A percentile compares a stretch with the other conserved stretches of the same genome.
Conservation (phyloP, 345 rosid genomes). For the Stellera chamaejasme region DNA sequence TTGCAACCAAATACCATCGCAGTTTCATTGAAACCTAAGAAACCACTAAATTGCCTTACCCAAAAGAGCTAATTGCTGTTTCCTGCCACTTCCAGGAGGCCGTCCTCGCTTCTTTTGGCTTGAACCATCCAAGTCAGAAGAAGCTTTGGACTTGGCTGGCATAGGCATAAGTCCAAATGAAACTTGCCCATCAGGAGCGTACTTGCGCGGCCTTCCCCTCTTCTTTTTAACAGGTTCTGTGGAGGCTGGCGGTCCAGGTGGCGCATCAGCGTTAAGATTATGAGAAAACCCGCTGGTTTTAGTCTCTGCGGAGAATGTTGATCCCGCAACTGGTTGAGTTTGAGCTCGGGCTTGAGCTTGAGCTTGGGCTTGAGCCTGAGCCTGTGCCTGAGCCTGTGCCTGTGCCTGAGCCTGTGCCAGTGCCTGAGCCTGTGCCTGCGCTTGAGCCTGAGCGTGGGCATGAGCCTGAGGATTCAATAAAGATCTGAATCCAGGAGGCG, state of each 20-base stretch:
- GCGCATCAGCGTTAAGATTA: slow-evolving; percentile 41
- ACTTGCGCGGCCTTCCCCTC: slow-evolving; percentile 95
- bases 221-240: slow-evolving; percentile 73
- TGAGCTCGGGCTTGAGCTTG: slow-evolving; percentile 37
- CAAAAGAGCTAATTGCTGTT: slow-evolving; percentile 79
- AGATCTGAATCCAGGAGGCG: slow-evolving; percentile 47
- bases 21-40: slow-evolving; percentile 5
- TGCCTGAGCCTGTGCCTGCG: slow-evolving; percentile 27
- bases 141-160: slow-evolving; percentile 47
- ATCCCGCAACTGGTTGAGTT: slow-evolving; percentile 40
- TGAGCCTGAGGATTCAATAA: slow-evolving; percentile 40
- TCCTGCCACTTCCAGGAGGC: slow-evolving; percentile 98
- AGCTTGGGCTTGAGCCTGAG: slow-evolving; percentile 29
- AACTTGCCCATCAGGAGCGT: slow-evolving; percentile 79
- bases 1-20: not conserved
- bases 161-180: slow-evolving; percentile 74
- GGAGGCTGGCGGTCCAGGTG: slow-evolving; percentile 33
- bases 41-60: slow-evolving; percentile 39
- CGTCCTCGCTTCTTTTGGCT: slow-evolving; percentile 66
- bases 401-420: slow-evolving; percentile 23
- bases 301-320: slow-evolving; percentile 46
- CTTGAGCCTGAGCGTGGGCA: slow-evolving; percentile 3
- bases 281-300: slow-evolving; percentile 48
- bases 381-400: too few relatives aligned
- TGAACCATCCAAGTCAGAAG: slow-evolving; percentile 45